Conservation (phyloP, 768 basidiomycete genomes). For the Leccinum subtestaceum region DNA sequence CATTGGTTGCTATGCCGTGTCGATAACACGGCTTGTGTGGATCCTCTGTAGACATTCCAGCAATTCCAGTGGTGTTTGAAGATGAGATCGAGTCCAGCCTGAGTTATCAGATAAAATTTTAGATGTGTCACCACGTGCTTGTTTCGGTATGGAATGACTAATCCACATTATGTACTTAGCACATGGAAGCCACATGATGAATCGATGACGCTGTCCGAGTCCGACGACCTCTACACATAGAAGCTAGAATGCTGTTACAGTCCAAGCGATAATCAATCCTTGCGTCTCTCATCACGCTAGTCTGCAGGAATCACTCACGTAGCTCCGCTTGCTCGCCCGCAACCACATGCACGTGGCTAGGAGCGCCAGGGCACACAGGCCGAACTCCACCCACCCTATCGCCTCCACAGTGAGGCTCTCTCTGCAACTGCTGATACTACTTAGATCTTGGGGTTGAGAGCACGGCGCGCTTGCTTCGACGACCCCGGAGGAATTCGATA, state of each 20-base stretch:
- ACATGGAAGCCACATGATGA: neutral
- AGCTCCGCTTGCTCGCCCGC: slow-evolving; percentile 37
- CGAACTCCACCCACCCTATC: slow-evolving; percentile 74
- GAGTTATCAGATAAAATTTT: slow-evolving; percentile 27
- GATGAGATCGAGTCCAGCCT: neutral
- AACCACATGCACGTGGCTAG: slow-evolving; percentile 55
- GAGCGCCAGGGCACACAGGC: slow-evolving; percentile 55
- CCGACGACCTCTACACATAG: slow-evolving; percentile 25
- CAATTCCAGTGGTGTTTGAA: neutral
- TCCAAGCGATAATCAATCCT: slow-evolving; percentile 20
- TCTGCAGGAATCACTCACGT: slow-evolving; percentile 43
- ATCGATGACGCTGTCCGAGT: neutral
- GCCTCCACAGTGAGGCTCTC: slow-evolving; percentile 73
- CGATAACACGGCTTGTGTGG: neutral
- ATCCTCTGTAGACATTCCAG: neutral
- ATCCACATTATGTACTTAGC: slow-evolving; percentile 13
- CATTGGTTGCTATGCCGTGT: neutral
- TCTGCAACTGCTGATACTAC: slow-evolving; percentile 50
- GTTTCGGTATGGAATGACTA: slow-evolving; percentile 12
- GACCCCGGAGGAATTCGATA: slow-evolving; percentile 35
- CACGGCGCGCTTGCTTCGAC: slow-evolving; percentile 25
- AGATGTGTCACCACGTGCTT: neutral
- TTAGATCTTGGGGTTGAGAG: slow-evolving; percentile 21
- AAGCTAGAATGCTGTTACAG: slow-evolving; percentile 33
- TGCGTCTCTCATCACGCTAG: slow-evolving; percentile 34